Base-by-base conservation (phyloP, 495 filamentous ascomycete genomes). In the Cairneyella variabilis region DNA sequence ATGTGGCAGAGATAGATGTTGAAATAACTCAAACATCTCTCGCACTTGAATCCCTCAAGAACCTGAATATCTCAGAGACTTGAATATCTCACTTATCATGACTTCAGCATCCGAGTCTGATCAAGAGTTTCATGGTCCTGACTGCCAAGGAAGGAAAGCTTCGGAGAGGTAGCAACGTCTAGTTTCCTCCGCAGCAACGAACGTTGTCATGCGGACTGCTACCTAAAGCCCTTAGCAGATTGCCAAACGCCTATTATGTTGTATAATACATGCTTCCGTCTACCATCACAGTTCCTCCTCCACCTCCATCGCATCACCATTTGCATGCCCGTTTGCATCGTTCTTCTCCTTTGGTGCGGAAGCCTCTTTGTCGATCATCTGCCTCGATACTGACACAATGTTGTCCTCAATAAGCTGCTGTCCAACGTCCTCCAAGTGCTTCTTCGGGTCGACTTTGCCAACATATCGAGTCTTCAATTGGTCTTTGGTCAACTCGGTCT, bases 361-460 rank as follows among this genome's bases (percentile, higher is more conserved):
- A 11, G 93, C 93, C 66, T 97, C 95, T 72, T 97, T 98, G 73
- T 97, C 95, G 59, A 98, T 97, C 93, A 98, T 97, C 70, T 97
- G 91, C 58, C 91, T 79, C 46, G 91, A 91, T 3, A 97, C 91
- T 6, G 90, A 88, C 4, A 98, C 93, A 51, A 98, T 97, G 69
- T 98, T 98, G 76, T 97, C 92, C 72, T 98, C 93, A 62, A 98
- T 97, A 51, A 97, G 80, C 62, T 89, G 83, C 71, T 96, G 92
- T 54, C 95, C 93, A 50, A 98, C 84, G 62, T 95, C 90, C 70
- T 97, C 93, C 64, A 98, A 76, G 68, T 98, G 93, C 77, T 98
- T 98, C 86, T 98, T 98, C 25, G 93, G 93, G 64, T 98, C 93
- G 61, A 97, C 81, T 74, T 97, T 97, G 66, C 93, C 93, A 41